These are phyloP conservation scores for Cladobotryum mycophilum DNA, from an alignment of 2,329 filamentous ascomycete genomes.

Conservation along the genomic window DNA sequence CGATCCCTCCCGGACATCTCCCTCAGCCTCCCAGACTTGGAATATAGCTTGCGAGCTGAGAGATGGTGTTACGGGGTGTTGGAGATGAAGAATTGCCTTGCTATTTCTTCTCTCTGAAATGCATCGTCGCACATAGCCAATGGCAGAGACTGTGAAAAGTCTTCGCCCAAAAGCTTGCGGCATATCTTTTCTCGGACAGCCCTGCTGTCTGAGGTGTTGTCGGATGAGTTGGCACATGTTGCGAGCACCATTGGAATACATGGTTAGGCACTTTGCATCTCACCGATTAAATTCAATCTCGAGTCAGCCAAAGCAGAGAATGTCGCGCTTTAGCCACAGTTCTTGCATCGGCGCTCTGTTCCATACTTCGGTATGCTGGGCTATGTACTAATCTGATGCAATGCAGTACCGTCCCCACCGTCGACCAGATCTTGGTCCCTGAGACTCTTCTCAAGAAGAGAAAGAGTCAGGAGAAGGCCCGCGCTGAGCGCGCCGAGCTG, in stretches of 20 bases:
- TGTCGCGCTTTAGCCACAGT: slow-evolving; percentile 87
- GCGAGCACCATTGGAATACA: slow-evolving; percentile 8
- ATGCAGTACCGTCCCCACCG: slow-evolving; percentile 78
- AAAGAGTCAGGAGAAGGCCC: slow-evolving; percentile 99
- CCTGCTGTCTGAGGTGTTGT: slow-evolving; percentile 61
- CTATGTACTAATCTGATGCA: slow-evolving; percentile 71
- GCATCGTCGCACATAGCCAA: slow-evolving; percentile 50
- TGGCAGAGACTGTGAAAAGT: slow-evolving; percentile 26
- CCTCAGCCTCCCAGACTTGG: slow-evolving; percentile 46
- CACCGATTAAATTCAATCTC: slow-evolving; percentile 76
- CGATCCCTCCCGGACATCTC: slow-evolving; percentile 64
- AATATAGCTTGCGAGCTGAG: slow-evolving; percentile 45
- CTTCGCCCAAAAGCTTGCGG: slow-evolving; percentile 22
- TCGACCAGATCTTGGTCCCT: slow-evolving; percentile 93
- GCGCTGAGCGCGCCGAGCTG: slow-evolving; percentile 77
- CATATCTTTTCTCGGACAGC: slow-evolving; percentile 32
- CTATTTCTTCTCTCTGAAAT: slow-evolving; percentile 66
- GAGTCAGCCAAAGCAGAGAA: slow-evolving; percentile 87
- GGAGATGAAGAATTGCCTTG: slow-evolving; percentile 58
- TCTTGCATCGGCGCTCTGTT: slow-evolving; percentile 77
- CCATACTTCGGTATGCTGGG: slow-evolving; percentile 59
- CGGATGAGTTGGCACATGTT: slow-evolving; percentile 52
- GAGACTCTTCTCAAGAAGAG: slow-evolving; percentile 99
- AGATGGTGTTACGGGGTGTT: slow-evolving; percentile 64
- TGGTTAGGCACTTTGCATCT: slow-evolving; percentile 32